phyloP scores from a whole-genome alignment of 352 stramenopile genomes.

The Pythium dissimile region DNA sequence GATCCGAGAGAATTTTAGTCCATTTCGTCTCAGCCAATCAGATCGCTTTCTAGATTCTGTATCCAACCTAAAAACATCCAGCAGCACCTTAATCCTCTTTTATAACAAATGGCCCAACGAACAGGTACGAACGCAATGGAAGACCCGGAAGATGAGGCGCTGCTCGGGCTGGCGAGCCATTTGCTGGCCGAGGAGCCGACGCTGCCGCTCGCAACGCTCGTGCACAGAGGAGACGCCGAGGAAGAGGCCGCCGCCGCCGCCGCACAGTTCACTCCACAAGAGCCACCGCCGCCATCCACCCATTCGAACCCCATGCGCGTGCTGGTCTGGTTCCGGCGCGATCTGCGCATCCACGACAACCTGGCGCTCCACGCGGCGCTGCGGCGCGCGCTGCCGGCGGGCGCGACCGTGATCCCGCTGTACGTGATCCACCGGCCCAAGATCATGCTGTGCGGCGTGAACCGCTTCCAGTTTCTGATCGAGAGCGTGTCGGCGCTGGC shows the following conservation, averaged over 20 bases:
- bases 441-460: conserved; percentile 80
- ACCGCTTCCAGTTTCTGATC: conserved; percentile 92
- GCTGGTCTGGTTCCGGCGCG: conserved; percentile 94
- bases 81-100: neutral
- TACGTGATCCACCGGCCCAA: conserved; percentile 88
- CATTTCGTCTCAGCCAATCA: neutral
- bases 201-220: conserved; percentile 24
- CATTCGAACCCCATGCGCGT: conserved; percentile 34
- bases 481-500: conserved; percentile 88
- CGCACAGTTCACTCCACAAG: conserved; percentile 21
- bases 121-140: conserved; percentile 27
- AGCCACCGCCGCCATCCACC: neutral
- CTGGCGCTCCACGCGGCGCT: conserved; percentile 83
- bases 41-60: neutral
- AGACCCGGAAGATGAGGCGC: conserved; percentile 24
- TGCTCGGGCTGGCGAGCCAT: conserved; percentile 40
- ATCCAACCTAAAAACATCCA: no score
- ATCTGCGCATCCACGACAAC: conserved; percentile 96
- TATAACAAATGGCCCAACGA: neutral
- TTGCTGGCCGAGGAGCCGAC: conserved; percentile 35
- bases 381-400: conserved; percentile 22
- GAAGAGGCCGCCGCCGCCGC: conserved; percentile 34
- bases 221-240: conserved; percentile 11
- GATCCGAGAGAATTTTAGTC: no score
- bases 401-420: conserved; percentile 70